These are phyloP conservation scores for Fusarium caatingaense DNA, from an alignment of 2,329 filamentous ascomycete species.

Conservation along the genomic window DNA sequence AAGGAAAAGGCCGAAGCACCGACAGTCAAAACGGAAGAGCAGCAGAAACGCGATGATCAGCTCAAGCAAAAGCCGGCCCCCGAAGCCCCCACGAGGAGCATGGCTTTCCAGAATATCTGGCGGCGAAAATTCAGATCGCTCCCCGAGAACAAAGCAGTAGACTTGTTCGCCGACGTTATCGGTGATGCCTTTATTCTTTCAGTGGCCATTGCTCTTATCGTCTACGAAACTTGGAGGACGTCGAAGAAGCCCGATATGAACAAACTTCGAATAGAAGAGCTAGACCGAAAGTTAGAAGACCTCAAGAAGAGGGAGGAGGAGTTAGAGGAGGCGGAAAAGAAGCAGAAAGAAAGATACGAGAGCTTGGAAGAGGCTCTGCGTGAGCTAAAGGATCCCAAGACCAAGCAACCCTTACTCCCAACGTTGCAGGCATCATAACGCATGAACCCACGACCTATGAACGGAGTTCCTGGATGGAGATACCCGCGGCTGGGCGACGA, in stretches of 20 bases:
- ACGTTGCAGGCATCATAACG: constrained; percentile 45
- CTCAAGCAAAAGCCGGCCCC: constrained; percentile 54
- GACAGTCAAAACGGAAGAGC: constrained; percentile 73
- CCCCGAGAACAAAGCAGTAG: constrained; percentile 73
- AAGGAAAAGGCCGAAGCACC: constrained; percentile 72
- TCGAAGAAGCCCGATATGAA: constrained; percentile 71
- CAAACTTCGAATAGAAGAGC: constrained; percentile 63
- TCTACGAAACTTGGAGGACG: constrained; percentile 71
- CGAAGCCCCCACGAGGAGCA: constrained; percentile 42
- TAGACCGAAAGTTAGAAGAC: constrained; percentile 61
- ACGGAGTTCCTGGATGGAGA: not conserved
- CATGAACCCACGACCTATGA: not conserved
- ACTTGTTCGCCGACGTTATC: constrained; percentile 73
- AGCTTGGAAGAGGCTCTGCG: constrained; percentile 66
- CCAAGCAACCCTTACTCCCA: constrained; percentile 65
- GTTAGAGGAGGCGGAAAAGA: constrained; percentile 58
- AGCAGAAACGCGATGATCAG: constrained; percentile 65
- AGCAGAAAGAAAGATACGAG: constrained; percentile 61
- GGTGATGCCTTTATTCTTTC: constrained; percentile 72
- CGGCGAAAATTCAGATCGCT: constrained; percentile 70
- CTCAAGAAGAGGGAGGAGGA: constrained; percentile 63
- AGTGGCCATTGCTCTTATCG: constrained; percentile 66
- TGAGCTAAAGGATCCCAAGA: constrained; percentile 65
- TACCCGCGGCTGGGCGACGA: not conserved
- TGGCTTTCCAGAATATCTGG: constrained; percentile 66